phyloP scores from a whole-genome alignment of 1,284 basidiomycete genomes.

The Phenoliferia sp. region DNA sequence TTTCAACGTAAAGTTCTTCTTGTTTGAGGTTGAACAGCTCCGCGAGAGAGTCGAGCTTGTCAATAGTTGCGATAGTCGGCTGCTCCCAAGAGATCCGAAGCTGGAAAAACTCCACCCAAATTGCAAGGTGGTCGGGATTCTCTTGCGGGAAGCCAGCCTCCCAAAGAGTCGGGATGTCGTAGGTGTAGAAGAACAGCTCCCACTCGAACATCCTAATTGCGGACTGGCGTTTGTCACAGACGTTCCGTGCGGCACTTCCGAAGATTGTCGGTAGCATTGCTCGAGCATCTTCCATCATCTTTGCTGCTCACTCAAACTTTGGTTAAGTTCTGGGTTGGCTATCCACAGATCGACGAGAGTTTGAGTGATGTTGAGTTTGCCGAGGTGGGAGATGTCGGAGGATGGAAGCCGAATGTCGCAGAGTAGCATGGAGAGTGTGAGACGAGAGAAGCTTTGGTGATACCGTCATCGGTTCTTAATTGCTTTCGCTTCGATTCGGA shows the following conservation, averaged over 20 bases:
- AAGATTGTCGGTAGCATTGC: neutral
- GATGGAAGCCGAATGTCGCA: neutral
- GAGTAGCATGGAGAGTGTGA: neutral
- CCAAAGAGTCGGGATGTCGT: neutral
- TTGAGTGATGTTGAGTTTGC: neutral
- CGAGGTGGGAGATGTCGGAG: neutral
- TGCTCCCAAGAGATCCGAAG: neutral
- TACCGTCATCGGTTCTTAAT: too few species aligned
- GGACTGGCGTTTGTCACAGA: neutral
- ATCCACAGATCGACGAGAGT: neutral
- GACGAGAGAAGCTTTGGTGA: neutral
- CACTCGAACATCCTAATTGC: neutral
- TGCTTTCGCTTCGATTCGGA: too few species aligned
- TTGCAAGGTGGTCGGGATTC: neutral
- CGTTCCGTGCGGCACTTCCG: neutral
- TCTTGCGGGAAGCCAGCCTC: neutral
- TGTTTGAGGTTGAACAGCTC: neutral
- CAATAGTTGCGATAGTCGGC: neutral
- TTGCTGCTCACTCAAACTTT: neutral
- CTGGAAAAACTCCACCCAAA: neutral
- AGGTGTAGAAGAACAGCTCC: neutral
- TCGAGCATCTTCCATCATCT: neutral
- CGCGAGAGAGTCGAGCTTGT: neutral
- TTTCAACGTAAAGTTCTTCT: neutral
- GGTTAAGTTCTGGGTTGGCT: neutral